phyloP scores from a whole-genome alignment of 1,139 yeast genomes.

The Kluyveromyces sp. region DNA sequence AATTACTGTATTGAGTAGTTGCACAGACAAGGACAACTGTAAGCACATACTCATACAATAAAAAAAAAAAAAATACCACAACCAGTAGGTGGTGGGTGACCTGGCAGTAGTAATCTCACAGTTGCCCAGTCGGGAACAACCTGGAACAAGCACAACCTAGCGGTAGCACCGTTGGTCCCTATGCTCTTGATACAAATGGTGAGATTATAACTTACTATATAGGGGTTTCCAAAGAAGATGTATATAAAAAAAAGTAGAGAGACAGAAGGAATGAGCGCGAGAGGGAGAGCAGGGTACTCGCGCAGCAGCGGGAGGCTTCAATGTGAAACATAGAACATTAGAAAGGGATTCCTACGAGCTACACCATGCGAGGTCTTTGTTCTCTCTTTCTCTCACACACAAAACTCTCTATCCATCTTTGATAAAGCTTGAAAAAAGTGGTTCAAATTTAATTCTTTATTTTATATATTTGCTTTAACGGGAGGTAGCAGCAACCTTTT shows the following conservation, averaged over 20 bases:
- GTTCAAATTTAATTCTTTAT: neutral
- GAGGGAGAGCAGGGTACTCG: neutral
- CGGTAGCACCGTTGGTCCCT: neutral
- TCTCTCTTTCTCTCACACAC: no score
- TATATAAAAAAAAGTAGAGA: neutral
- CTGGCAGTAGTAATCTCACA: no score
- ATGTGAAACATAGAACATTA: no score
- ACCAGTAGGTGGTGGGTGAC: neutral
- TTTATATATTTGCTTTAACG: conserved; percentile 50
- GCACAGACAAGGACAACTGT: neutral
- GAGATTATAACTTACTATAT: conserved; percentile 6
- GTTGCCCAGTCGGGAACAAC: no score
- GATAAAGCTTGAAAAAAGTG: neutral
- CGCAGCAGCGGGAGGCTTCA: no score
- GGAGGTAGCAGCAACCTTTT: conserved; percentile 92
- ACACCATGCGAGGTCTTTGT: no score
- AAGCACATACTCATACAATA: neutral
- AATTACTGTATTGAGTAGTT: conserved; percentile 2
- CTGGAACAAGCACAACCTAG: neutral
- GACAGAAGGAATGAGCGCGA: neutral
- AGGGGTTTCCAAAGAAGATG: neutral
- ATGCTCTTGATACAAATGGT: conserved; percentile 3
- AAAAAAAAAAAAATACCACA: neutral
- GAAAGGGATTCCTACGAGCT: no score
- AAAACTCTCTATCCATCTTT: no score